Conservation (phyloP, 192 early-diverging fungal species). For the Coemansia sp. region DNA sequence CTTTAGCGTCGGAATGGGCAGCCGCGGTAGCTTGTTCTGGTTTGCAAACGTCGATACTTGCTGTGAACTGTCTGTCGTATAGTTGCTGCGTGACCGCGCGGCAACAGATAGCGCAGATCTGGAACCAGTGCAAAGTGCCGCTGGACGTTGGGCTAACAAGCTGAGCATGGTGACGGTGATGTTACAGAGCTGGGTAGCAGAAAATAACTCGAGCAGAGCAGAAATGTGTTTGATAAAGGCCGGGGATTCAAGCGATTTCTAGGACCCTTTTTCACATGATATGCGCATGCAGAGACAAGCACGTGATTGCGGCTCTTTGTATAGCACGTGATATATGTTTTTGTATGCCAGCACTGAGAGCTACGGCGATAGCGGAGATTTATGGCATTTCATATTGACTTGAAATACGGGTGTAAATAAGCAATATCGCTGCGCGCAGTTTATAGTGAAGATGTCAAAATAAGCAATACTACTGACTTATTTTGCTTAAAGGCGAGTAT, state of each 20-base stretch:
- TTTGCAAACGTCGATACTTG: slow-evolving; percentile 60
- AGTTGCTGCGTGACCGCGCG: background rate
- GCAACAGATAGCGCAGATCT: background rate
- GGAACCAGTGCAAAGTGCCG: background rate
- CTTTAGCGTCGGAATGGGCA: slow-evolving; percentile 82
- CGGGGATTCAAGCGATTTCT: background rate
- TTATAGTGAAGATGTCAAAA: too few species aligned
- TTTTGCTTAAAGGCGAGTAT: too few species aligned
- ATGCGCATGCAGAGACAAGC: background rate
- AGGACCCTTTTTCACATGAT: background rate
- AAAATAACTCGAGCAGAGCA: background rate
- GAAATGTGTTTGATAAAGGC: background rate
- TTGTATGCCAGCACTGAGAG: background rate
- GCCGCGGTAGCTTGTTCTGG: slow-evolving; percentile 69
- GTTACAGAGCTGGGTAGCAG: background rate
- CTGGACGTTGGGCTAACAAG: background rate
- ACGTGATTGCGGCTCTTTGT: background rate
- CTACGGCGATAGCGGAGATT: too few species aligned
- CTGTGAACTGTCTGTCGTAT: background rate
- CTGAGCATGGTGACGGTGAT: background rate
- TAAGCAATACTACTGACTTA: too few species aligned
- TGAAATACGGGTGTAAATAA: too few species aligned
- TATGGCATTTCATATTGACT: too few species aligned
- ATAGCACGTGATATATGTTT: background rate
- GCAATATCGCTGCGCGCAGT: too few species aligned